phyloP scores from a whole-genome alignment of 2,329 filamentous ascomycete species.

The Penicillium sp. region DNA sequence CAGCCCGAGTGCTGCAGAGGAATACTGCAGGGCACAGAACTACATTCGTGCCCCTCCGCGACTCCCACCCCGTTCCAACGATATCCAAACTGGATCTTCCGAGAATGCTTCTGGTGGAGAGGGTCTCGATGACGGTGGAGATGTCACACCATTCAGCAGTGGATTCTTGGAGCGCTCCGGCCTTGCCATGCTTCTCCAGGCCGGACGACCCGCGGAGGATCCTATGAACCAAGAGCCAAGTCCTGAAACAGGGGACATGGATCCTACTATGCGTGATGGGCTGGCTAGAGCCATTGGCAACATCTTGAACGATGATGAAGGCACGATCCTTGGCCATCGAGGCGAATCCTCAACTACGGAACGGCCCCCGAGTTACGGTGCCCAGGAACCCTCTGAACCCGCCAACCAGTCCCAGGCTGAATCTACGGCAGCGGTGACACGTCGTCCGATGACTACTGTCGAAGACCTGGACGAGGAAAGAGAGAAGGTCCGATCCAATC shows the following conservation, averaged over 20 bases:
- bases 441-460: conserved; percentile 50
- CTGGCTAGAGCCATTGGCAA: conserved; percentile 43
- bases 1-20: conserved; percentile 53
- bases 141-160: conserved; percentile 24
- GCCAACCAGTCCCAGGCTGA: conserved; percentile 15
- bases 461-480: conserved; percentile 77
- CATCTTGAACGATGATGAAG: conserved; percentile 33
- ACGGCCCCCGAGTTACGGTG: conserved; percentile 12
- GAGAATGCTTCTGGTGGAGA: conserved; percentile 28
- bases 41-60: conserved; percentile 55
- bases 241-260: conserved; percentile 20
- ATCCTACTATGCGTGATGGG: conserved; percentile 31
- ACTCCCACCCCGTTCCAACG: conserved; percentile 61
- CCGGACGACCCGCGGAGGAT: conserved; percentile 25
- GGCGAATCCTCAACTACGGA: conserved; percentile 23
- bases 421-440: conserved; percentile 12
- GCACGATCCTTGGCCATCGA: conserved; percentile 21
- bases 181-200: conserved; percentile 35
- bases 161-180: conserved; percentile 28
- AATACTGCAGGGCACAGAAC: conserved; percentile 68
- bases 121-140: conserved; percentile 28
- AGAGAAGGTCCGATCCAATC: conserved; percentile 62
- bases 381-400: conserved; percentile 20
- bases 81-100: conserved; percentile 40
- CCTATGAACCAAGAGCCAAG: conserved; percentile 19